A percentile compares a stretch with the other conserved stretches of the same genome.
These are phyloP conservation scores for Euphorbia neoarborescens DNA, from an alignment of 441 rosid species.

Conservation along the genomic window DNA sequence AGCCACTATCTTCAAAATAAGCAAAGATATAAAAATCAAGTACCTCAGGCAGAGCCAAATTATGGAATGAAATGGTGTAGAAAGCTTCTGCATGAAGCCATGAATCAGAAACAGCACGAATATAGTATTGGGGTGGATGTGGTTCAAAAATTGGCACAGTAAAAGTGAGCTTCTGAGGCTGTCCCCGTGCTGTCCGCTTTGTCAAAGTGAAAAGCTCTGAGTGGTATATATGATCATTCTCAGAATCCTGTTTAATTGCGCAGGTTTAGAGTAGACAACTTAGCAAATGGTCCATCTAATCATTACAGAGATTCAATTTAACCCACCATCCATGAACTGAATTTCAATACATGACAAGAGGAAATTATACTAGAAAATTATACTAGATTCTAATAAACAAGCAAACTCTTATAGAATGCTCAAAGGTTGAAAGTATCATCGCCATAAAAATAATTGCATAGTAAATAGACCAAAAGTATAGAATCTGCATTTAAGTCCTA, in stretches of 20 bases:
- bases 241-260: slow-evolving; percentile 66
- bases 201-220: slow-evolving; percentile 94
- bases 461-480: not conserved
- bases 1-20: slow-evolving; percentile 1
- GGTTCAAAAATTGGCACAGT: slow-evolving; percentile 99
- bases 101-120: slow-evolving; percentile 96
- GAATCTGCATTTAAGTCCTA: not conserved
- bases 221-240: slow-evolving; percentile 95
- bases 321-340: not conserved
- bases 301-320: slow-evolving; percentile 8
- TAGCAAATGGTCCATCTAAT: slow-evolving; percentile 7
- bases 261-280: slow-evolving; percentile 14
- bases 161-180: slow-evolving; percentile 85
- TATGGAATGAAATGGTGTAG: slow-evolving; percentile 87
- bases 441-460: not conserved
- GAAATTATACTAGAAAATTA: not conserved
- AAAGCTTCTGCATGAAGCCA: slow-evolving; percentile 97
- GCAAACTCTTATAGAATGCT: not conserved
- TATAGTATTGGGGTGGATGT: slow-evolving; percentile 96
- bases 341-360: not conserved
- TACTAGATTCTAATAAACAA: not conserved
- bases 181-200: slow-evolving; percentile 78
- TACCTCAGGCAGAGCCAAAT: slow-evolving; percentile 91
- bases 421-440: not conserved
- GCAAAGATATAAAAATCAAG: not conserved